Evolutionary conservation across 257 asterid species (phyloP), one percentile per base, ranked within the genome.

Genomic region (Salvia miltiorrhiza): DNA sequence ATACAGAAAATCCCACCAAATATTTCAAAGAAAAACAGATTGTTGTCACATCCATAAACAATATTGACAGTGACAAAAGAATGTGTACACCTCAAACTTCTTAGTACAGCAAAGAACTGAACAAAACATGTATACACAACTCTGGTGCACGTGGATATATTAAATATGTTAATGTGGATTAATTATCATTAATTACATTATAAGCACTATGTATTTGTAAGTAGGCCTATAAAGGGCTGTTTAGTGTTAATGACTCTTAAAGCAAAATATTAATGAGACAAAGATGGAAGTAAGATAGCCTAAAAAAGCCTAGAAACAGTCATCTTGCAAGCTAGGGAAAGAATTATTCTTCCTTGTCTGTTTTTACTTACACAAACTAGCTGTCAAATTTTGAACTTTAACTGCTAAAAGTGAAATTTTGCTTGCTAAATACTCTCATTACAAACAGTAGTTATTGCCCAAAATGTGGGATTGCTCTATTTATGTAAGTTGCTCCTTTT

Each of bases 271-370:
- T 52, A 19, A 49, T 9, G 50, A 56, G 50, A 71, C 52, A 53
- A 59, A 56, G 33, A 65, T 52, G 60, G 68, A 14, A 53, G 57
- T 24, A 67, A 50, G 56, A 48, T 33, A 16, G 64, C 52, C 1
- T 53, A 32, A 48, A 78, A n/a, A 70, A 69, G 76, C 49, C 71
- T 55, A 20, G 17, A 32, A 21, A 59, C 26, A 65, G 77, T 76
- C 77, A 11, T 82, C 92, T 85, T 85, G 88, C 80, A 81, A 73
- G 63, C 81, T 73, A 78, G 83, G 95, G 48, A 85, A 88, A 75
- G 95, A 84, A 85, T 84, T n/a, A 80, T 88, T 75, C 92, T 75
- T 81, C 56, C 63, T 61, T 47, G 59, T 8, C 28, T 63, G 58
- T 62, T 68, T 69, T 64, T 20, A 39, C 67, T 57, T 59, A 39